phyloP scores from a whole-genome alignment of 768 basidiomycete species.

The Lactarius quietus region DNA sequence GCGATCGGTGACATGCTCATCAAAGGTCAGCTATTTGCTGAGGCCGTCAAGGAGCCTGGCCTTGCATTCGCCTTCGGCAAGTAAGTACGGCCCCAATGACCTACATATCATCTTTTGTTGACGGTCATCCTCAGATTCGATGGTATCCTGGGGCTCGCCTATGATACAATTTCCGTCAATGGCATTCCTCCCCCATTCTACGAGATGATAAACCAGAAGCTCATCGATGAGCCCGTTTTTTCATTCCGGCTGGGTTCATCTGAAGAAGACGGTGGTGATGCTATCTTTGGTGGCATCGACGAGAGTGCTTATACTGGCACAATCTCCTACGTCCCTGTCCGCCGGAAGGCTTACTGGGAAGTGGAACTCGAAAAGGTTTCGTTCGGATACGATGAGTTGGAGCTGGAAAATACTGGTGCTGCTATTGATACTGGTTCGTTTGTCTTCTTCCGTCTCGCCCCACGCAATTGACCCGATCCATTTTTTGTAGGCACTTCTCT shows the following conservation, averaged over 20 bases:
- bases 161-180: slow-evolving; percentile 95
- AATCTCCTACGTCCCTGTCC: slow-evolving; percentile 83
- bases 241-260: slow-evolving; percentile 89
- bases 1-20: slow-evolving; percentile 80
- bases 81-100: slow-evolving; percentile 44
- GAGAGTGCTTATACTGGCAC: slow-evolving; percentile 68
- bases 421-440: slow-evolving; percentile 79
- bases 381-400: slow-evolving; percentile 84
- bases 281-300: slow-evolving; percentile 90
- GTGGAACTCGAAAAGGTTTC: slow-evolving; percentile 85
- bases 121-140: slow-evolving; percentile 62
- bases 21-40: slow-evolving; percentile 81
- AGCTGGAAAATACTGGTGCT: slow-evolving; percentile 91
- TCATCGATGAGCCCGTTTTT: slow-evolving; percentile 85
- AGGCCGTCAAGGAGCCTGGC: slow-evolving; percentile 94
- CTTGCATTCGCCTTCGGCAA: slow-evolving; percentile 96
- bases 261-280: slow-evolving; percentile 87
- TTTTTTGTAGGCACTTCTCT: slow-evolving; percentile 72
- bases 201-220: slow-evolving; percentile 76
- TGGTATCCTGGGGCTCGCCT: slow-evolving; percentile 90
- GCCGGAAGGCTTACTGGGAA: slow-evolving; percentile 98
- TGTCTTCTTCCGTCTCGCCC: slow-evolving; percentile 12
- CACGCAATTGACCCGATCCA: not conserved
- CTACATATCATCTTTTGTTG: not conserved
- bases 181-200: slow-evolving; percentile 93